Percentiles rank a stretch among this genome's conserved stretches.
These are phyloP conservation scores for Talaromyces sp. DNA, from an alignment of 2,329 filamentous ascomycete species.

Conservation along the genomic window DNA sequence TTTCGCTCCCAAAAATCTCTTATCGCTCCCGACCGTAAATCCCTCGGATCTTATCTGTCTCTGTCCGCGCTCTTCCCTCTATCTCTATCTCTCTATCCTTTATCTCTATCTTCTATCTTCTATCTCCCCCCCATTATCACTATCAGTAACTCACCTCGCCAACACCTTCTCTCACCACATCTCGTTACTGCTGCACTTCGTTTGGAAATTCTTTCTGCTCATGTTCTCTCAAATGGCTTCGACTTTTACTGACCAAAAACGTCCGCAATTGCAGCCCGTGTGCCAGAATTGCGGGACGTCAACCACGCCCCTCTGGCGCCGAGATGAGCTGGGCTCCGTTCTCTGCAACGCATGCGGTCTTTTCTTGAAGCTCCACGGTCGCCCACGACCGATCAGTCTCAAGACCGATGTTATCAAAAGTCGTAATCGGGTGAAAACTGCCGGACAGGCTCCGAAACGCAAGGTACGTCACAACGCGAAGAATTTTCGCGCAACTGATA, in stretches of 20 bases:
- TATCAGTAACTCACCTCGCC: neutral
- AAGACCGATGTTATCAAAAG: slow-evolving; percentile 99
- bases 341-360: slow-evolving; percentile 98
- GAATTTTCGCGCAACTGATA: slow-evolving; percentile 23
- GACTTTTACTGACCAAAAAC: slow-evolving; percentile 45
- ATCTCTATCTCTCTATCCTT: slow-evolving; percentile 15
- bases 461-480: slow-evolving; percentile 57
- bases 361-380: slow-evolving; percentile 93
- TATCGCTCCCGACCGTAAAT: slow-evolving; percentile 40
- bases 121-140: neutral
- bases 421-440: slow-evolving; percentile 93
- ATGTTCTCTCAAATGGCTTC: slow-evolving; percentile 36
- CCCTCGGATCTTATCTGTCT: slow-evolving; percentile 37
- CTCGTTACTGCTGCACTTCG: slow-evolving; percentile 1
- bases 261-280: slow-evolving; percentile 73
- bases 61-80: slow-evolving; percentile 26
- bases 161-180: neutral
- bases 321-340: slow-evolving; percentile 91
- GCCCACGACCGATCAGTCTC: slow-evolving; percentile 85
- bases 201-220: neutral
- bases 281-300: slow-evolving; percentile 96
- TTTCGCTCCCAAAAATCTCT: slow-evolving; percentile 23
- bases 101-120: slow-evolving; percentile 11
- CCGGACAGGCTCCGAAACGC: slow-evolving; percentile 70
- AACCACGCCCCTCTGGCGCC: slow-evolving; percentile 92